Evolutionary conservation across 768 basidiomycete genomes (phyloP).

Genomic region (Mrakia blollopis): DNA sequence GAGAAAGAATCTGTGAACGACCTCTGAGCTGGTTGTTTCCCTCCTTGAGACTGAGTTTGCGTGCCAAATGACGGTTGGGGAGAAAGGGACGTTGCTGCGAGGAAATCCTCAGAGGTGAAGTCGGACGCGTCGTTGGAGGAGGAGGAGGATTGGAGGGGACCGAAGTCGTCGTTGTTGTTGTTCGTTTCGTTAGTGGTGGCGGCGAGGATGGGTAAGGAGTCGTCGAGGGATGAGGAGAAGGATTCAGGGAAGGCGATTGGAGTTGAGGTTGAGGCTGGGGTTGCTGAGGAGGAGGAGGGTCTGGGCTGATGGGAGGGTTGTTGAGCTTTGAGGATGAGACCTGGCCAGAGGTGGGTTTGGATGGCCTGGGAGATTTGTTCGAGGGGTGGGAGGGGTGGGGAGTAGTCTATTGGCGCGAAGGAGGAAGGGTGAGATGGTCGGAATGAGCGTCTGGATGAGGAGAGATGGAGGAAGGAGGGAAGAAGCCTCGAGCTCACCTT

Average conservation of each 20-base stretch:
- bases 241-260: not conserved
- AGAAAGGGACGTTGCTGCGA: not conserved
- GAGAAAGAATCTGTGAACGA: conserved; percentile 4
- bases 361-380: conserved; percentile 17
- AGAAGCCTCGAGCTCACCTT: not conserved
- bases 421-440: not conserved
- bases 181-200: not conserved
- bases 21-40: not conserved
- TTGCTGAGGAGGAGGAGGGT: not conserved
- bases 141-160: not conserved
- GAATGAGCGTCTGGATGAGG: not conserved
- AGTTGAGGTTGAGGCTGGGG: not conserved
- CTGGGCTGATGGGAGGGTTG: not conserved
- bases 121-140: not conserved
- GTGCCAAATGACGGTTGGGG: not conserved
- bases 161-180: conserved; percentile 9
- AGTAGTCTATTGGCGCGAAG: not conserved
- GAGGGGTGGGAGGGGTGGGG: not conserved
- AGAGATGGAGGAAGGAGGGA: not conserved
- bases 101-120: not conserved
- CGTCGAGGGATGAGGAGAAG: conserved; percentile 7
- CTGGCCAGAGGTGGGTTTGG: conserved; percentile 19
- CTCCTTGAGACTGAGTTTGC: too few relatives aligned
- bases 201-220: not conserved
- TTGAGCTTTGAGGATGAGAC: not conserved